Percentiles rank a stretch among this genome's conserved stretches.
Conservation (phyloP, 495 filamentous ascomycete species). For the Aspergillus sclerotioniger region DNA sequence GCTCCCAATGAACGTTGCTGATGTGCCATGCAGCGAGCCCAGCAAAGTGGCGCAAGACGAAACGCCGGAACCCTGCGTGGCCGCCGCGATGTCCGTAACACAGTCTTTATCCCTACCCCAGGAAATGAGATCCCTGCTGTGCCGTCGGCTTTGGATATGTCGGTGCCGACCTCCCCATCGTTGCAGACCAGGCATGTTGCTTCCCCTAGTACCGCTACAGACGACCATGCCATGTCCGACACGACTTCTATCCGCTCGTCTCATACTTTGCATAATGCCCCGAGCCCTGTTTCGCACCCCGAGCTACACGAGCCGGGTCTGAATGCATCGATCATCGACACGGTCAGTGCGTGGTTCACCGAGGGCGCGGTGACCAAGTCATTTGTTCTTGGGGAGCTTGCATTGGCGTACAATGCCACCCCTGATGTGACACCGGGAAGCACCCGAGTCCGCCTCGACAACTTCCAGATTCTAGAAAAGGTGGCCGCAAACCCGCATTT, state of each 20-base stretch:
- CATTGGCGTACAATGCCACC: constrained; percentile 73
- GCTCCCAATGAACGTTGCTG: constrained; percentile 14
- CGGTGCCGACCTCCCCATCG: constrained; percentile 27
- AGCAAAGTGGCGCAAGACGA: constrained; percentile 56
- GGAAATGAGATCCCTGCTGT: constrained; percentile 31
- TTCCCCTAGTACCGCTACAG: constrained; percentile 48
- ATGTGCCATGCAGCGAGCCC: constrained; percentile 45
- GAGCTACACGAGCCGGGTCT: constrained; percentile 79
- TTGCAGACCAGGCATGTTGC: constrained; percentile 42
- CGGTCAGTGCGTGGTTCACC: constrained; percentile 80
- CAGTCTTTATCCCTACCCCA: constrained; percentile 67
- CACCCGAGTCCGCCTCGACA: constrained; percentile 76
- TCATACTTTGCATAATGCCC: constrained; percentile 67
- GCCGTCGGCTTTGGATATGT: constrained; percentile 20
- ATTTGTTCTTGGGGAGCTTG: constrained; percentile 85
- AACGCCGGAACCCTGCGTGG: constrained; percentile 80
- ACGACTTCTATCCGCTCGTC: constrained; percentile 89
- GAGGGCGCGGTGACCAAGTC: constrained; percentile 67
- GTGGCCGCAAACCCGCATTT: constrained; percentile 94
- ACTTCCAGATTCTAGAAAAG: constrained; percentile 86
- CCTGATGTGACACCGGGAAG: constrained; percentile 50
- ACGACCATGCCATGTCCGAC: constrained; percentile 69
- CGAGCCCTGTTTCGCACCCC: constrained; percentile 66
- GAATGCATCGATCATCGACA: constrained; percentile 90
- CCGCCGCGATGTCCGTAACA: constrained; percentile 86